Evolutionary conservation across 169 alveolate genomes (phyloP), one percentile per base, ranked within the genome.

Genomic region (Plasmodium coatneyi): DNA sequence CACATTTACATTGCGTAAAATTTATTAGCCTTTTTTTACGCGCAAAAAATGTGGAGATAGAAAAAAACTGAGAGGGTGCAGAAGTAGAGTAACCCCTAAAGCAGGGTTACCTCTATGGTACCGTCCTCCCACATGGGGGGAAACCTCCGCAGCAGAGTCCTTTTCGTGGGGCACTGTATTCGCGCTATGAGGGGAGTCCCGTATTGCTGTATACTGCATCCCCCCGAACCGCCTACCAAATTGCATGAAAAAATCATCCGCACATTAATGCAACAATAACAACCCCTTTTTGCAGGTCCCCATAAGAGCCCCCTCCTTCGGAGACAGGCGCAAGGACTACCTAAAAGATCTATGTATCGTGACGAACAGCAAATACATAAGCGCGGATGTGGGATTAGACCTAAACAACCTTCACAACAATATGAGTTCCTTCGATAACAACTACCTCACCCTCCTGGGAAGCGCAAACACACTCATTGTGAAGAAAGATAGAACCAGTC

Each of bases 301-400:
- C 3, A 97, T 97, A 74, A 97, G 97, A 83, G 97, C 99, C 0
- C 99, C 99, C 5, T 96, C 98, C 5, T 97, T 96, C 71, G 99
- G 99, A 7, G 98, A 97, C 79, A 96, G 98, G 66, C 93, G 99
- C 12, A 97, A 97, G 92, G 98, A 96, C 74, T 96, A 97, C 71
- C 82, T 97, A 54, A 97, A 96, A 80, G 99, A 97, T 91, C 93
- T 97, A 28, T 97, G 98, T 41, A 95, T 96, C 54, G 98, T 98
- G 22, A 97, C 99, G 7, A 97, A 97, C 43, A 96, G 98, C 19
- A 96, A 97, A 39, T 95, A 96, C 28, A 96, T 97, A 54, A 95
- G 97, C 28, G 96, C 96, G 6, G 99, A 97, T 71, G 95, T 97
- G 46, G 99, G 99, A 2, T 52, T 96, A 2, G 95, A 95, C 49